These are phyloP conservation scores for Penicillium argentinense DNA, from an alignment of 495 filamentous ascomycete species.

Conservation along the genomic window DNA sequence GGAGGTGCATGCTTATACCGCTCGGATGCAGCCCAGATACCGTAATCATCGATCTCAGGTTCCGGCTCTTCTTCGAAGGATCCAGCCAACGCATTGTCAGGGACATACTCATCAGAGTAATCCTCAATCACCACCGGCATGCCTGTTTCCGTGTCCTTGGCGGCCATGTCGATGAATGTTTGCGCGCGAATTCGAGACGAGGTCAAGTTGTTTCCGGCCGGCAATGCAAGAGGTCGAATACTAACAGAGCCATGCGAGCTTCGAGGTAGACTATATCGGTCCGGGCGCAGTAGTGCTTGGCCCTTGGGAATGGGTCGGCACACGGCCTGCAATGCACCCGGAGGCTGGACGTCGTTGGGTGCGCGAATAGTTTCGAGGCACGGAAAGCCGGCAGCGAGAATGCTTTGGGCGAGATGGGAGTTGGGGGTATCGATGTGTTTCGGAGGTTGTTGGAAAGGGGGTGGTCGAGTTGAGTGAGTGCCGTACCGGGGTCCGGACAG, in stretches of 20 bases:
- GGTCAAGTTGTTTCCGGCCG: constrained; percentile 46
- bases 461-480: constrained; percentile 42
- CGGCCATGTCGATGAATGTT: constrained; percentile 50
- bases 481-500: constrained; percentile 40
- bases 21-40: constrained; percentile 31
- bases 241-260: constrained; percentile 49
- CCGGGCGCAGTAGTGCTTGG: constrained; percentile 49
- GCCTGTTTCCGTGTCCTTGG: constrained; percentile 43
- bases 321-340: constrained; percentile 66
- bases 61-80: constrained; percentile 37
- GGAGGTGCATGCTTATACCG: constrained; percentile 24
- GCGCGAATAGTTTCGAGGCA: constrained; percentile 64
- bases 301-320: constrained; percentile 59
- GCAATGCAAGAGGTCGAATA: constrained; percentile 42
- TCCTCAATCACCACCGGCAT: constrained; percentile 46
- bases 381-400: constrained; percentile 70
- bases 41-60: constrained; percentile 39
- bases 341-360: constrained; percentile 67
- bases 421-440: constrained; percentile 56
- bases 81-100: constrained; percentile 35
- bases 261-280: constrained; percentile 47
- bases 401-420: constrained; percentile 69
- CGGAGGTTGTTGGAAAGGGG: constrained; percentile 38
- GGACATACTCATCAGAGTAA: constrained; percentile 41
- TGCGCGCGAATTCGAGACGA: constrained; percentile 49